These are phyloP conservation scores for Crithidia thermophila DNA, from an alignment of 208 protist species.

Conservation along the genomic window DNA sequence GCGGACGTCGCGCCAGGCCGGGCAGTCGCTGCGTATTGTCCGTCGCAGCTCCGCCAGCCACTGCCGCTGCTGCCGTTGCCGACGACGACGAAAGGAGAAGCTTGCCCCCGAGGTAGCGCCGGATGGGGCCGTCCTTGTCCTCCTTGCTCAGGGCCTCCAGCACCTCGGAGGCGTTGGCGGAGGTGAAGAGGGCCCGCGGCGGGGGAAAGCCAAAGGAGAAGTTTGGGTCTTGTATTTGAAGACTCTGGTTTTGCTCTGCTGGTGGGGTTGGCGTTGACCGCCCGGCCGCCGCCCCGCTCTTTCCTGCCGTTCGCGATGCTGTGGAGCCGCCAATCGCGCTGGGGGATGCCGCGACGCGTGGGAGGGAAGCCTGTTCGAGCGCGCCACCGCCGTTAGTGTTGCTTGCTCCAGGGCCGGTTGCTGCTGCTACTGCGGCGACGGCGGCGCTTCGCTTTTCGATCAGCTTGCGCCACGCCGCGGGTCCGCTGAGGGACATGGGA, in stretches of 20 bases:
- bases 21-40: constrained; percentile 7
- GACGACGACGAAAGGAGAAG: neutral
- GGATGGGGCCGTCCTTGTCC: constrained; percentile 9
- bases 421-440: neutral
- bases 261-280: neutral
- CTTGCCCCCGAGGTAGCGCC: constrained; percentile 3
- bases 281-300: too few relatives aligned
- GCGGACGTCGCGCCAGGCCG: neutral
- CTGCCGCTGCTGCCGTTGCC: neutral
- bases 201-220: constrained; percentile 10
- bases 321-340: too few relatives aligned
- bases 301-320: too few relatives aligned
- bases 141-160: constrained; percentile 4
- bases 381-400: too few relatives aligned
- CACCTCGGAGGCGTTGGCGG: constrained; percentile 1
- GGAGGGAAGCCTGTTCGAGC: too few relatives aligned
- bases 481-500: constrained; percentile 10
- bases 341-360: neutral
- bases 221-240: neutral
- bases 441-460: constrained; percentile 13
- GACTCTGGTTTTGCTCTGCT: neutral
- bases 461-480: constrained; percentile 24
- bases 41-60: too few relatives aligned
- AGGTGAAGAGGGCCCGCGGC: neutral
- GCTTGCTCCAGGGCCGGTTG: too few relatives aligned